Evolutionary conservation across 148 eudicot species (phyloP).

Genomic region (Nepenthes mirabilis): DNA sequence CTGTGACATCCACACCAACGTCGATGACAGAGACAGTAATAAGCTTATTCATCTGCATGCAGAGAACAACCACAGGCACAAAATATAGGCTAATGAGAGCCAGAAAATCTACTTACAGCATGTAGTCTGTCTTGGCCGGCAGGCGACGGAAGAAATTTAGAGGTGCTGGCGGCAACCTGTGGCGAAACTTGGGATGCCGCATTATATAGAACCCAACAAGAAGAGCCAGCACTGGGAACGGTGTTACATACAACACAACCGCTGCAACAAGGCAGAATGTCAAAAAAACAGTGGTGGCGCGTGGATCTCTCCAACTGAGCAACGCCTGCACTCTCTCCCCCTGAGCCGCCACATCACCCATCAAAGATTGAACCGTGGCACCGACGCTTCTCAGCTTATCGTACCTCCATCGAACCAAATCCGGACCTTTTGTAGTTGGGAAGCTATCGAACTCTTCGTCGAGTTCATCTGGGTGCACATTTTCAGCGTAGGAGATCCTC

Average conservation of each 20-base stretch:
- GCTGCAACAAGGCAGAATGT: conserved; percentile 56
- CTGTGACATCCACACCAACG: no score
- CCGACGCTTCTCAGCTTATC: conserved; percentile 62
- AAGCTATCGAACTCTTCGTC: conserved; percentile 76
- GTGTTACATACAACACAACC: conserved; percentile 38
- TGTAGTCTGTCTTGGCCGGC: conserved; percentile 64
- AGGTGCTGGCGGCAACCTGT: conserved; percentile 47
- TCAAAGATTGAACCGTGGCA: conserved; percentile 51
- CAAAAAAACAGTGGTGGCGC: conserved; percentile 53
- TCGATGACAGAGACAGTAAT: no score
- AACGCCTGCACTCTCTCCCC: conserved; percentile 68
- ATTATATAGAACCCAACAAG: conserved; percentile 38
- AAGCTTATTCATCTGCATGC: no score
- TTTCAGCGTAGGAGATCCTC: conserved; percentile 46
- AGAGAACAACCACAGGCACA: no score
- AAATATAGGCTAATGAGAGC: no score
- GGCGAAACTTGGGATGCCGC: conserved; percentile 77
- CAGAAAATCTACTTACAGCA: conserved; percentile 26
- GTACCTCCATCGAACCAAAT: conserved; percentile 50
- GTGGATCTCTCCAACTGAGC: conserved; percentile 78
- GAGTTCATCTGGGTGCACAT: conserved; percentile 44
- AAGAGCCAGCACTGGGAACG: conserved; percentile 38
- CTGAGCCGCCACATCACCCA: conserved; percentile 71
- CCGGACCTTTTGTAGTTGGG: conserved; percentile 36
- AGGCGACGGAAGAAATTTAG: conserved; percentile 61